These are phyloP conservation scores for Hemileia vastatrix DNA, from an alignment of 1,284 basidiomycete species.

Conservation along the genomic window DNA sequence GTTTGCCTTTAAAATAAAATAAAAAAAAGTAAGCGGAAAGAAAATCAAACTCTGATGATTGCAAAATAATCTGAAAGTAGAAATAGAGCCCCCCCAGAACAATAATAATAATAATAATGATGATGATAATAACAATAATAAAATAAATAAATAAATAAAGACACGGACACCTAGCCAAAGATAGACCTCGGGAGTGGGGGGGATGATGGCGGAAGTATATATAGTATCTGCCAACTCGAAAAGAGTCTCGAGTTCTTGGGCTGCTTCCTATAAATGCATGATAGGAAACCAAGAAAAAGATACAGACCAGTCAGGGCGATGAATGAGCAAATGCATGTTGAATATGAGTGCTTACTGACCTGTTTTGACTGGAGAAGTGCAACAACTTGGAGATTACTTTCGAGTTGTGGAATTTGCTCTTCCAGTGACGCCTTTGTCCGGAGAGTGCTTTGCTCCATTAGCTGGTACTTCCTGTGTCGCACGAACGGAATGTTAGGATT, in stretches of 20 bases:
- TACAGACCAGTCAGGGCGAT: neutral
- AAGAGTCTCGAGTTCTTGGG: conserved; percentile 64
- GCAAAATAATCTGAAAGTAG: too few species aligned
- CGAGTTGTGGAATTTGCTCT: conserved; percentile 94
- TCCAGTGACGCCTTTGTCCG: conserved; percentile 70
- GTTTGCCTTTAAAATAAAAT: conserved; percentile 58
- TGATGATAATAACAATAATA: neutral
- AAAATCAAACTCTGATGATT: too few species aligned
- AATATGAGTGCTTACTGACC: conserved; percentile 57
- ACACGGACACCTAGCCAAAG: conserved; percentile 68
- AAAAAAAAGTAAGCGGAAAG: too few species aligned
- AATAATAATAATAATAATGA: neutral
- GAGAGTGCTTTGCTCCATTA: conserved; percentile 83
- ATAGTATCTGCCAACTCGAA: conserved; percentile 96
- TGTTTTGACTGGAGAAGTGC: conserved; percentile 56
- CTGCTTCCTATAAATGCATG: conserved; percentile 33
- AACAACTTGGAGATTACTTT: conserved; percentile 84
- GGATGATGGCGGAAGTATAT: conserved; percentile 77
- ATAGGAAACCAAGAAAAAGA: conserved; percentile 33
- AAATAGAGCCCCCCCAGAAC: too few species aligned
- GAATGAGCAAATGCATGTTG: neutral
- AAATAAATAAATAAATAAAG: neutral
- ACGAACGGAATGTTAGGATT: neutral
- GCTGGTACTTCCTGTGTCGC: conserved; percentile 76
- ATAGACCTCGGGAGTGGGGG: conserved; percentile 78